Evolutionary conservation across 768 basidiomycete genomes (phyloP).

Genomic region (Boletus eberwhitei): DNA sequence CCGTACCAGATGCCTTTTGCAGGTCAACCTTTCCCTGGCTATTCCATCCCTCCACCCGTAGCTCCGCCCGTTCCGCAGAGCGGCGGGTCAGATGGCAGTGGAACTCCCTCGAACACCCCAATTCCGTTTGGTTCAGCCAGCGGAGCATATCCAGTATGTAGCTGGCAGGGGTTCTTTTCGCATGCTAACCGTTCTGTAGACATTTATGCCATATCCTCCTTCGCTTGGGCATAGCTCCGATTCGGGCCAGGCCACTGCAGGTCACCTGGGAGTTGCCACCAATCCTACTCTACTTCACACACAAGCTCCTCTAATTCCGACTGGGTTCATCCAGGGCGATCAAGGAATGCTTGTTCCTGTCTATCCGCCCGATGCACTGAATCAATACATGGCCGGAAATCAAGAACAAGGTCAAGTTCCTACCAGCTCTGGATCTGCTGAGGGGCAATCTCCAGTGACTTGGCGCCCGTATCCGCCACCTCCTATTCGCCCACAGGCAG

Average conservation of each 20-base stretch:
- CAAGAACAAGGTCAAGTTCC: conserved; percentile 27
- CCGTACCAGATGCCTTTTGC: conserved; percentile 53
- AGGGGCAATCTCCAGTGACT: conserved; percentile 28
- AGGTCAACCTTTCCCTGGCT: conserved; percentile 42
- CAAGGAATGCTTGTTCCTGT: conserved; percentile 70
- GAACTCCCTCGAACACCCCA: conserved; percentile 29
- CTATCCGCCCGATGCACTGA: conserved; percentile 66
- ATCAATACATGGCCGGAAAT: conserved; percentile 59
- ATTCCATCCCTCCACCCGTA: conserved; percentile 33
- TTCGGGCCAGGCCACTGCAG: conserved; percentile 20
- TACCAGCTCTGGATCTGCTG: conserved; percentile 21
- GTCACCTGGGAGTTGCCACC: conserved; percentile 16
- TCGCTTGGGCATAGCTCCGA: conserved; percentile 31
- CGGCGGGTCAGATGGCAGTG: conserved; percentile 40
- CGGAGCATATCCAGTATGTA: conserved; percentile 46
- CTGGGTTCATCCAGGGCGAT: conserved; percentile 70
- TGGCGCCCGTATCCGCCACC: conserved; percentile 36
- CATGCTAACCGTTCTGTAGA: conserved; percentile 29
- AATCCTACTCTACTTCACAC: conserved; percentile 17
- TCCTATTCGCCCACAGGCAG: conserved; percentile 31
- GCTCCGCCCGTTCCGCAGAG: conserved; percentile 25
- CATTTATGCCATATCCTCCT: conserved; percentile 50
- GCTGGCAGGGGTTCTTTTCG: not conserved
- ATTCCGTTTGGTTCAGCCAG: conserved; percentile 38
- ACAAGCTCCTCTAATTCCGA: conserved; percentile 59